Evolutionary conservation across 805 yeast species (phyloP), one percentile per base, ranked within the genome.

Genomic region (Candida piceae): DNA sequence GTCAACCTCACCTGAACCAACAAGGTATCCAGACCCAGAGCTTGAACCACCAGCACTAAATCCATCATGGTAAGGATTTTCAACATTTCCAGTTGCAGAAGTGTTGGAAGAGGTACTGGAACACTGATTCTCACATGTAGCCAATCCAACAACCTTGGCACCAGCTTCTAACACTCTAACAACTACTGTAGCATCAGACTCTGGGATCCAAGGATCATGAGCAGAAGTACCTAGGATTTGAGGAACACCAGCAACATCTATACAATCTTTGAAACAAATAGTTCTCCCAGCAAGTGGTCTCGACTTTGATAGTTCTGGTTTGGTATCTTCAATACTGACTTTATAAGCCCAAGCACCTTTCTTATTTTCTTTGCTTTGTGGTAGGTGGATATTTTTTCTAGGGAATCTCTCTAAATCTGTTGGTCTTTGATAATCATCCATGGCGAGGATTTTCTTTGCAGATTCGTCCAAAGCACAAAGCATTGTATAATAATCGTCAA

Each of bases 1-100:
- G 34, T 65, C 69, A n/a, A 67, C 70, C 31, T 64, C 46, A 1
- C 63, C 66, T 1, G 66, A 66, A 4, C 76, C 72, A n/a, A 74
- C 74, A 3, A 70, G 58, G 22, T 45, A 42, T 20, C 51, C 51
- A 19, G 44, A 68, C 1, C 80, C 80, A 6, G 78, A 74, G 19
- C 76, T 69, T 9, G 75, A 67, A 5, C 80, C 80, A 7, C 80
- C 53, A 16, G 53, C 44, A 44, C 19, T 40, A 37, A 27, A 54
- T 45, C 50, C 64, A 42, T 37, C 48, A 23, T 56, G 58, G 50
- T 41, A 53, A 13, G 80, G 79, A 44, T 74, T 73, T 21, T 58
- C 48, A 7, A 69, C 64, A 22, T 67, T 52, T 1, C 77, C 78
- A 31, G 62, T 54, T n/a, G 58, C 47, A 13, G 66, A 49, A 4